phyloP scores from a whole-genome alignment of 495 filamentous ascomycete genomes.

The Cairneyella variabilis region DNA sequence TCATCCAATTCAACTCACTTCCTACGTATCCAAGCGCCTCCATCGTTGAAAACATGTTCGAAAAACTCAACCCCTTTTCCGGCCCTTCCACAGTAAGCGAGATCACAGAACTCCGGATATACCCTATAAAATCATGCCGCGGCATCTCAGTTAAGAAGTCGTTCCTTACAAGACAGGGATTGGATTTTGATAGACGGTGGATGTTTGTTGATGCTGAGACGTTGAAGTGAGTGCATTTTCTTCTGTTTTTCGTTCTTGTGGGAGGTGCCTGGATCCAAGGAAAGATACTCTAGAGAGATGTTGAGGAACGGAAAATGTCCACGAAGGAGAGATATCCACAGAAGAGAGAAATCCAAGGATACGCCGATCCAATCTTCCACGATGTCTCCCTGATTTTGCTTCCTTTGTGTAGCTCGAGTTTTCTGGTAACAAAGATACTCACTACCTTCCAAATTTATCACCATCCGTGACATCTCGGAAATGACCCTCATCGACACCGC shows the following conservation, averaged over 20 bases:
- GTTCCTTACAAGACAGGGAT: slow-evolving; percentile 2
- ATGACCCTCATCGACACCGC: slow-evolving; percentile 6
- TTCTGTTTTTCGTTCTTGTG: neutral
- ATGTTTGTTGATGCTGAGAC: slow-evolving; percentile 13
- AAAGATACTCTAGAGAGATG: too few relatives aligned
- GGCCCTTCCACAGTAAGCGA: neutral
- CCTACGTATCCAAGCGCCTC: too few relatives aligned
- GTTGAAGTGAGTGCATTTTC: neutral
- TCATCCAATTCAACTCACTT: too few relatives aligned
- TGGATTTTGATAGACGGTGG: slow-evolving; percentile 10
- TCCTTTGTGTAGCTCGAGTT: too few relatives aligned
- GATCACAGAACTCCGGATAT: slow-evolving; percentile 7
- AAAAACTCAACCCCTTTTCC: slow-evolving; percentile 8
- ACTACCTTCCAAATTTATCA: slow-evolving; percentile 9
- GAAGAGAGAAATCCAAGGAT: too few relatives aligned
- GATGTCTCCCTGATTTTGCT: too few relatives aligned
- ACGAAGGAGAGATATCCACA: too few relatives aligned
- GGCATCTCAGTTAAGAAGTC: slow-evolving; percentile 4
- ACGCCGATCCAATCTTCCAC: too few relatives aligned
- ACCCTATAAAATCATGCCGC: slow-evolving; percentile 16
- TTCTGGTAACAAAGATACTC: too few relatives aligned
- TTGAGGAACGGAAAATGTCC: too few relatives aligned
- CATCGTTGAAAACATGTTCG: too few relatives aligned
- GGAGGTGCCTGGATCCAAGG: too few relatives aligned
- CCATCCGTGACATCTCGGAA: slow-evolving; percentile 7